Conservation (phyloP, 305 asterid species). For the Fraxinus angustifolia region DNA sequence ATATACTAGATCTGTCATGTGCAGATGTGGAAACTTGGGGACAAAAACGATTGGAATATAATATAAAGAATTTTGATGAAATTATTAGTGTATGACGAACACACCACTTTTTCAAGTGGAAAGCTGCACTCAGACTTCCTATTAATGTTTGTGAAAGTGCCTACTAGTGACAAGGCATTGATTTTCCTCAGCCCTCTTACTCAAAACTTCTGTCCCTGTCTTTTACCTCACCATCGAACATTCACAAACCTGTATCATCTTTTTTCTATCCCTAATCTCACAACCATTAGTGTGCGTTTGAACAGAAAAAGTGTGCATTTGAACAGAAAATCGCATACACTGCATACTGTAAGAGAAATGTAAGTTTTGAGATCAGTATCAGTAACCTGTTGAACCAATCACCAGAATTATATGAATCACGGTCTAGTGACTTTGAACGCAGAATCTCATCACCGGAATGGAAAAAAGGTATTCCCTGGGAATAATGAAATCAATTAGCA, state of each 20-base stretch:
- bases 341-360: not conserved
- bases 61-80: not conserved
- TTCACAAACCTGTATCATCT: not conserved
- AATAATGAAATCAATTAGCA: slow-evolving; percentile 17
- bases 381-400: slow-evolving; percentile 98
- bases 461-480: slow-evolving; percentile 90
- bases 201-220: not conserved
- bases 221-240: not conserved
- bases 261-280: not conserved
- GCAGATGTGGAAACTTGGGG: not conserved
- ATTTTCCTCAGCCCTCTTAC: not conserved
- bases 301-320: not conserved
- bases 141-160: not conserved
- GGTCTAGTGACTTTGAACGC: slow-evolving; percentile 95
- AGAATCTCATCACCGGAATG: slow-evolving; percentile 96
- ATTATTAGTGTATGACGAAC: not conserved
- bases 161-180: not conserved
- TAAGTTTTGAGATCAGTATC: slow-evolving; percentile 6
- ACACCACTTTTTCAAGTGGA: not conserved
- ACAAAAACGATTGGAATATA: not conserved
- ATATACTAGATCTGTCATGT: not conserved
- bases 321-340: not conserved
- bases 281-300: not conserved
- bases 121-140: not conserved
- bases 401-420: slow-evolving; percentile 96